These are phyloP conservation scores for Asterionellopsis glacialis DNA, from an alignment of 108 stramenopile species.

Conservation along the genomic window DNA sequence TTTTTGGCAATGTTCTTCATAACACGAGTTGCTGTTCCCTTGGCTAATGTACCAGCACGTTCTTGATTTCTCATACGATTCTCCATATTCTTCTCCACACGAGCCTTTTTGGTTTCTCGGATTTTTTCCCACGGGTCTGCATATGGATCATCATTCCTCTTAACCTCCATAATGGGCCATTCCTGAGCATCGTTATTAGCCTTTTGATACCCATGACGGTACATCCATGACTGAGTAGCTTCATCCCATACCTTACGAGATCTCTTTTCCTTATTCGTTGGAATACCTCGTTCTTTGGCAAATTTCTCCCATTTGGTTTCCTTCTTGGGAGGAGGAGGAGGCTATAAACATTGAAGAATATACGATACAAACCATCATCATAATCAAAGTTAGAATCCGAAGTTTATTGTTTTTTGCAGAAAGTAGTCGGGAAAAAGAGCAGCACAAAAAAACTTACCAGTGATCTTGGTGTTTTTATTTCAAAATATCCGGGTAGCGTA, in stretches of 20 bases:
- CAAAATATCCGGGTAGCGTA: conserved; percentile 47
- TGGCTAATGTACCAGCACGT: conserved; percentile 50
- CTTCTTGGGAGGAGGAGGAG: conserved; percentile 81
- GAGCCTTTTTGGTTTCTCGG: conserved; percentile 63
- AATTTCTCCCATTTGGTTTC: conserved; percentile 91
- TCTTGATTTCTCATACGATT: conserved; percentile 77
- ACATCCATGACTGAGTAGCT: conserved; percentile 79
- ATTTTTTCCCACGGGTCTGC: conserved; percentile 82
- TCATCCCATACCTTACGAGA: conserved; percentile 90
- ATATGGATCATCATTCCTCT: conserved; percentile 73
- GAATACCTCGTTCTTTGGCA: conserved; percentile 76
- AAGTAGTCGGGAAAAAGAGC: not conserved
- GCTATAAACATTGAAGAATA: conserved; percentile 25
- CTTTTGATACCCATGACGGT: conserved; percentile 74
- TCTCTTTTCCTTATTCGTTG: conserved; percentile 77
- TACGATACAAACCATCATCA: not conserved
- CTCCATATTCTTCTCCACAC: conserved; percentile 66
- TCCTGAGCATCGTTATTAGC: conserved; percentile 65
- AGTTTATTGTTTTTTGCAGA: not conserved
- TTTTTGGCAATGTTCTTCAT: conserved; percentile 51
- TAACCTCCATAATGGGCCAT: conserved; percentile 91
- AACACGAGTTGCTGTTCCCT: conserved; percentile 59
- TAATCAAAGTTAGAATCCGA: conserved; percentile 4
- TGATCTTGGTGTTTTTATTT: conserved; percentile 56
- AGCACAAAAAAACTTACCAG: conserved; percentile 45